These are phyloP conservation scores for Helenozyma baotianmanensis DNA, from an alignment of 805 yeast species.

Conservation along the genomic window DNA sequence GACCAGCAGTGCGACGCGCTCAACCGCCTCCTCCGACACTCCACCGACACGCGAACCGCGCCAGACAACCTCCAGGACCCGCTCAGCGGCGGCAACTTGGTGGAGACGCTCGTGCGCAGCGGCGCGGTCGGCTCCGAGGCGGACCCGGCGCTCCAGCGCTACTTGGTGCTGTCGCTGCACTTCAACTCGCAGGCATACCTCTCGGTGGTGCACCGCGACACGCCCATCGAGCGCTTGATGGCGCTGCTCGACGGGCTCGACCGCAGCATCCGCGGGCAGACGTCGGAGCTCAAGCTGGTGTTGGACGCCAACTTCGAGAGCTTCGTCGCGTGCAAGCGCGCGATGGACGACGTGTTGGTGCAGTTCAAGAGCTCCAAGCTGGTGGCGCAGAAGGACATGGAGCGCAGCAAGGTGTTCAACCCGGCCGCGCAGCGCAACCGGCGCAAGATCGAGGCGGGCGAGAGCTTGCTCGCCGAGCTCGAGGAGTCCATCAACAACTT, in stretches of 20 bases:
- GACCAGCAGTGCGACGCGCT: constrained; percentile 31
- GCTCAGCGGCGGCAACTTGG: constrained; percentile 26
- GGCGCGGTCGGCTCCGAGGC: constrained; percentile 22
- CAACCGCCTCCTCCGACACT: constrained; percentile 17
- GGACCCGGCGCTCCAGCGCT: constrained; percentile 30
- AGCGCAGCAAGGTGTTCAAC: constrained; percentile 32
- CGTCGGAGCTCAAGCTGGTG: constrained; percentile 31
- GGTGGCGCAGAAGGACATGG: constrained; percentile 31
- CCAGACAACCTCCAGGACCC: constrained; percentile 26
- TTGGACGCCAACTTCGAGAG: constrained; percentile 33
- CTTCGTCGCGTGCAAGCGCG: constrained; percentile 33
- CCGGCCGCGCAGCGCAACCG: constrained; percentile 23
- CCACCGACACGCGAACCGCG: background rate
- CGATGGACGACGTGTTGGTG: constrained; percentile 35
- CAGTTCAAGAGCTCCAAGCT: constrained; percentile 33
- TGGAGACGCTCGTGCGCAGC: constrained; percentile 19
- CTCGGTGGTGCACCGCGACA: constrained; percentile 32
- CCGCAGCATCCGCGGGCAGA: constrained; percentile 30
- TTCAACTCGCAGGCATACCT: constrained; percentile 35
- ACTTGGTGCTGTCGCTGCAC: constrained; percentile 31
- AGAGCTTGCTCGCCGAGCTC: constrained; percentile 28
- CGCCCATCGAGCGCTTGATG: constrained; percentile 32
- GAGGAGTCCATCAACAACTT: constrained; percentile 38
- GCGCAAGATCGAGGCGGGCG: constrained; percentile 12
- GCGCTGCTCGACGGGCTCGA: constrained; percentile 28